phyloP scores from a whole-genome alignment of 2,329 filamentous ascomycete genomes.

The Alternaria infectoria region DNA sequence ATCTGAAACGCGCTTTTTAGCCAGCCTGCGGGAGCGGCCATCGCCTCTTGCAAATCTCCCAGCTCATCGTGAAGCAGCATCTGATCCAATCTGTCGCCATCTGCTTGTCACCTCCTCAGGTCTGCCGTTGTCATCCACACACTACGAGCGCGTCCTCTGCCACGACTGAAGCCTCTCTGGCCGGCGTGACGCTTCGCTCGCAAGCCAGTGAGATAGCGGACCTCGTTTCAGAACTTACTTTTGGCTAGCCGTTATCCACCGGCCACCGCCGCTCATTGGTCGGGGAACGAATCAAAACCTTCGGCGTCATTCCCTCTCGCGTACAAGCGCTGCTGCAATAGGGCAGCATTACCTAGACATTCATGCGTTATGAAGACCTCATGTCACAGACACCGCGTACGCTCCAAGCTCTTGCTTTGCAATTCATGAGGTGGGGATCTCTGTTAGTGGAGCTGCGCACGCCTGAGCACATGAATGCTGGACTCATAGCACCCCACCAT shows the following conservation, averaged over 20 bases:
- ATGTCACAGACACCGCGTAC: slow-evolving; percentile 32
- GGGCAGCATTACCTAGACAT: slow-evolving; percentile 30
- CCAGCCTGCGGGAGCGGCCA: slow-evolving; percentile 25
- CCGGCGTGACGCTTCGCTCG: slow-evolving; percentile 41
- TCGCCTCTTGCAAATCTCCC: slow-evolving; percentile 19
- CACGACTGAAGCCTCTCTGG: slow-evolving; percentile 10
- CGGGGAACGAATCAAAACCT: slow-evolving; percentile 37
- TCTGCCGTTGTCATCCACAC: slow-evolving; percentile 12
- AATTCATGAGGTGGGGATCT: slow-evolving; percentile 7
- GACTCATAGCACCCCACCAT: slow-evolving; percentile 5
- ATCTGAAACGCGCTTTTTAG: slow-evolving; percentile 43
- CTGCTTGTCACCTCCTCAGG: neutral
- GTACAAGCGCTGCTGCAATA: slow-evolving; percentile 40
- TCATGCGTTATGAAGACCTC: slow-evolving; percentile 37
- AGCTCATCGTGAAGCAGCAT: slow-evolving; percentile 2
- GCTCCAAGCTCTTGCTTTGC: slow-evolving; percentile 11
- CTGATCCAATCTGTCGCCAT: slow-evolving; percentile 13
- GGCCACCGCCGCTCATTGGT: slow-evolving; percentile 29
- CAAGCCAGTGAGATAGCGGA: slow-evolving; percentile 35
- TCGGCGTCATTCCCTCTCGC: slow-evolving; percentile 26
- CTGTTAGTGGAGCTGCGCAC: slow-evolving; percentile 6
- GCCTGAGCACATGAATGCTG: slow-evolving; percentile 1
- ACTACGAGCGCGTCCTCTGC: slow-evolving; percentile 10
- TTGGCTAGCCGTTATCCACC: slow-evolving; percentile 34
- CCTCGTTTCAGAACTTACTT: slow-evolving; percentile 46